Evolutionary conservation across 768 basidiomycete species (phyloP).

Genomic region (Amanita exitialis): DNA sequence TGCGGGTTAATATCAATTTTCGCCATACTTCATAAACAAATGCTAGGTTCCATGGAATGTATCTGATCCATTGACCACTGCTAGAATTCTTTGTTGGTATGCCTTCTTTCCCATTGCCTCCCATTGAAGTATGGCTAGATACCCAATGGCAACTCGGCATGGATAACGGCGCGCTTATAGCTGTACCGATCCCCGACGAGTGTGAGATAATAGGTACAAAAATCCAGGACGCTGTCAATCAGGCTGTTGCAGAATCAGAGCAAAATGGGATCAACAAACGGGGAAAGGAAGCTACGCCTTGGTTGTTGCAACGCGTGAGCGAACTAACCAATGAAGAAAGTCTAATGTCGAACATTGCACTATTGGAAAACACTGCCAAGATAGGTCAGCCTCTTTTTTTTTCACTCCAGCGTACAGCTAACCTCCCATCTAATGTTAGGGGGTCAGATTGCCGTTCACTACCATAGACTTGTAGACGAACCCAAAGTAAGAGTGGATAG

Average conservation of each 20-base stretch:
- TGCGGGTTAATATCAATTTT: conserved; percentile 16
- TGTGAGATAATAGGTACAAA: conserved; percentile 55
- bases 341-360: conserved; percentile 69
- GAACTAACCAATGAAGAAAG: conserved; percentile 75
- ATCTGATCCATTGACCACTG: conserved; percentile 53
- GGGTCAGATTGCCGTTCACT: conserved; percentile 69
- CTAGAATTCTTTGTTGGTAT: conserved; percentile 55
- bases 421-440: conserved; percentile 28
- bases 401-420: background rate
- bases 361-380: conserved; percentile 81
- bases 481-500: conserved; percentile 21
- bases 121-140: conserved; percentile 30
- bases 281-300: conserved; percentile 93
- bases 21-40: background rate
- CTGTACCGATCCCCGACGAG: conserved; percentile 79
- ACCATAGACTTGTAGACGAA: conserved; percentile 39
- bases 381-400: conserved; percentile 42
- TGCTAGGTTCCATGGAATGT: conserved; percentile 76
- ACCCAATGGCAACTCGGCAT: conserved; percentile 61
- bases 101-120: background rate
- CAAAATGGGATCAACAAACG: conserved; percentile 65
- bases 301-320: conserved; percentile 76
- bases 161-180: conserved; percentile 72
- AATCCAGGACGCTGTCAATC: conserved; percentile 73
- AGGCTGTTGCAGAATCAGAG: conserved; percentile 78